These are phyloP conservation scores for Theobroma cacao DNA, from an alignment of 345 rosid species.

Conservation along the genomic window DNA sequence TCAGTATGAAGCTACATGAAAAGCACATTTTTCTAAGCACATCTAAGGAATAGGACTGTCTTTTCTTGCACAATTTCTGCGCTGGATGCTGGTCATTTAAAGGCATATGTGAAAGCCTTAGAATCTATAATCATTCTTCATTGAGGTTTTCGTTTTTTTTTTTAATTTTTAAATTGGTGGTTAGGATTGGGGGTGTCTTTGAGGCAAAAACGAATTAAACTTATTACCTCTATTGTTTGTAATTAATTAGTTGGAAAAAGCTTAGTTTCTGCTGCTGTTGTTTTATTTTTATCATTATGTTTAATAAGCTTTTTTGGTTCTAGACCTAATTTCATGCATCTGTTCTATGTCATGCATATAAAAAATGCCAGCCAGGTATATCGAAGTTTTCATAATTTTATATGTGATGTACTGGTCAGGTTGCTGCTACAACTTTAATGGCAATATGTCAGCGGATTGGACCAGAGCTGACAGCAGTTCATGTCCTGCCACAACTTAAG, in stretches of 20 bases:
- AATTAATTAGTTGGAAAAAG: neutral
- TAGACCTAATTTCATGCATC: neutral
- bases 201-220: neutral
- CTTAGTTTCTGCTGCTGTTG: neutral
- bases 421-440: constrained; percentile 71
- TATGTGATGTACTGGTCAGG: constrained; percentile 40
- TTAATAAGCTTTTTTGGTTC: neutral
- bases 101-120: neutral
- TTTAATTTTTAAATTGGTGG: neutral
- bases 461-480: constrained; percentile 78
- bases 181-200: neutral
- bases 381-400: neutral
- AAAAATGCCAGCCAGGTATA: constrained; percentile 6
- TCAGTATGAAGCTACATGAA: constrained; percentile 7
- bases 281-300: neutral
- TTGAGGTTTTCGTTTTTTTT: neutral
- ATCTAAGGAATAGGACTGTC: neutral
- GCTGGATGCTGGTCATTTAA: neutral
- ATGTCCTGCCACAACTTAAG: constrained; percentile 89
- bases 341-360: constrained; percentile 5
- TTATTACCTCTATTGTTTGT: neutral
- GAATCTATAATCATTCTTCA: neutral
- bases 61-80: neutral
- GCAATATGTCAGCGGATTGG: constrained; percentile 86
- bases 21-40: neutral